Evolutionary conservation across 2,329 filamentous ascomycete genomes (phyloP), one percentile per base, ranked within the genome.

Genomic region (Epichloe aotearoae): DNA sequence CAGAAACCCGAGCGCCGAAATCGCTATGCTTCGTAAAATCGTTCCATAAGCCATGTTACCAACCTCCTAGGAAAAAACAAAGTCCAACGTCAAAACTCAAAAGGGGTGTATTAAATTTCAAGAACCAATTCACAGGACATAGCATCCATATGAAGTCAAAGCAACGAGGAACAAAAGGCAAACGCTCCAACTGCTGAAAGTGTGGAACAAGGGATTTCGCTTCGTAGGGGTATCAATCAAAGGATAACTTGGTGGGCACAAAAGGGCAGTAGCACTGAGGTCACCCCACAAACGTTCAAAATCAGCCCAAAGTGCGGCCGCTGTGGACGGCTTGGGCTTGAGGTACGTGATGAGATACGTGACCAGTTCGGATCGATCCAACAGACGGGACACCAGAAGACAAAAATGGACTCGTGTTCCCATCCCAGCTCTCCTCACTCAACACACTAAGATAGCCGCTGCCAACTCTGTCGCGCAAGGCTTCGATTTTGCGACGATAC

Each of bases 401-500:
- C 39, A 58, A 51, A 45, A 56, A 60, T 44, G 56, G 50, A 7
- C 54, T 55, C 42, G 66, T 66, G 44, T 66, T 66, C 6, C 69
- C 58, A 54, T 80, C 74, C 79, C 80, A 83, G 41, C 70, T 74
- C 64, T 93, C 86, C 60, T 95, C 90, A 53, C 86, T 85, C 47
- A 97, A 73, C 14, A 86, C 88, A 55, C 83, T 90, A 39, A 98
- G 76, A 77, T 95, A 98, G 38, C 83, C 86, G 59, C 83, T 88
- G 34, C 90, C 90, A 56, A 95, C 83, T 61, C 91, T 88, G 61
- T 84, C 84, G 54, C 89, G 84, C 50, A 96, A 70, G 3, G 86
- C 82, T 66, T 95, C 89, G 50, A 97, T 84, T 66, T 93, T 93
- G 64, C 86, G 86, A 52, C 86, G 82, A 66, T 95, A 97, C 7